Evolutionary conservation across 2,329 filamentous ascomycete genomes (phyloP), one percentile per base, ranked within the genome.

Genomic region (Fusarium sp.): DNA sequence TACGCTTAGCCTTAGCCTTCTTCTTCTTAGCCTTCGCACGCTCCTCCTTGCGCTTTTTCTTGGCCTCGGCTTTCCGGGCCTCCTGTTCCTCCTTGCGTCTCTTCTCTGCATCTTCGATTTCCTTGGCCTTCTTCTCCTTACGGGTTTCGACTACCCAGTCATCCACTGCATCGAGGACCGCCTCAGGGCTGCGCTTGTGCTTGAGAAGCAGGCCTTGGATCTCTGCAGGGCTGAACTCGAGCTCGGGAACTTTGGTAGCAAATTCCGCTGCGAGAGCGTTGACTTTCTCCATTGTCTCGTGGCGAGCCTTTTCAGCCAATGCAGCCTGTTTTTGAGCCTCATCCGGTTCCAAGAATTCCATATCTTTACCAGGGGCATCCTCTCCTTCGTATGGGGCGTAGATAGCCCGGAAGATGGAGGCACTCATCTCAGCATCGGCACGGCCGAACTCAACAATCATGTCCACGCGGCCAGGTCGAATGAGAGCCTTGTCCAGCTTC

Each of bases 401-500:
- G 58, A 89, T 87, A 63, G 86, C 85, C 5, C 80, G 80, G 80
- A 88, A 89, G 63, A 89, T 85, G 52, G 84, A 78, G 2, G 80
- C 77, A 4, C 79, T 82, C 81, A 89, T 88, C 15, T 74, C 79
- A 3, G 73, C 72, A 65, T 88, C 86, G 11, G 87, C 84, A 8
- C 83, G 80, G 46, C 81, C 82, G 70, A 89, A 89, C 58, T 85
- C 80, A 53, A 89, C 81, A 47, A 81, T 82, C 82, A 86, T 87
- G 72, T 90, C 88, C 9, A 90, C 82, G 8, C 88, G 84, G 2
- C 87, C 88, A 0, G 87, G 87, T 1, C 88, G 86, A 64, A 89
- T 88, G 18, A 90, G 80, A 0, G 88, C 88, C 64, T 85, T 84
- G 78, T 89, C 87, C 11, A 89, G 81, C 71, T 86, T 87, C 64